Evolutionary conservation across 2,329 filamentous ascomycete genomes (phyloP).

Genomic region (Xylariaceae sp.): DNA sequence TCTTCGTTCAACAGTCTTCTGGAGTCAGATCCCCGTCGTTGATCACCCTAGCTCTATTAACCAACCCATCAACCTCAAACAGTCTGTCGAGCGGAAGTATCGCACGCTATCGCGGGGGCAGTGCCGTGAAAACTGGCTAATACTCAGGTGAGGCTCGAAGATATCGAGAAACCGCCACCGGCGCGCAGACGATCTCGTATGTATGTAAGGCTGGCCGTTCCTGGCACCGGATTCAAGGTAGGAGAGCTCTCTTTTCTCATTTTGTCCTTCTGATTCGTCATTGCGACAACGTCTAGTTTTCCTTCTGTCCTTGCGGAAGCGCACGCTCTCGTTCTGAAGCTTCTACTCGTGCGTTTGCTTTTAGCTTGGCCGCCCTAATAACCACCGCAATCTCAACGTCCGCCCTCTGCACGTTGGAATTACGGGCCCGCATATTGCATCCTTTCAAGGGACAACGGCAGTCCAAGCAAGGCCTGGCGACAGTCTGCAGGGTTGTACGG

Average conservation of each 20-base stretch:
- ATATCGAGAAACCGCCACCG: slow-evolving; percentile 7
- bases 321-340: too few species aligned
- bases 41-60: slow-evolving; percentile 42
- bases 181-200: slow-evolving; percentile 1
- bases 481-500: slow-evolving; percentile 8
- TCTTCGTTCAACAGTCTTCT: slow-evolving; percentile 17
- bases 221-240: not conserved
- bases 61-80: slow-evolving; percentile 47
- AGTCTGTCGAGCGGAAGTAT: slow-evolving; percentile 4
- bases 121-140: not conserved
- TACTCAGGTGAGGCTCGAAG: not conserved
- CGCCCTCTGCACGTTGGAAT: too few species aligned
- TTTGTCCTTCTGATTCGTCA: not conserved
- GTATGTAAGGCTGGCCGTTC: slow-evolving; percentile 2
- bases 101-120: too few species aligned
- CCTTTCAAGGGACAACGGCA: slow-evolving; percentile 3
- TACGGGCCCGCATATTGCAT: too few species aligned
- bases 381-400: too few species aligned
- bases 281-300: not conserved
- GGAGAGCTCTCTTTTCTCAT: not conserved
- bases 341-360: too few species aligned
- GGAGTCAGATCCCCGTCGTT: slow-evolving; percentile 31
- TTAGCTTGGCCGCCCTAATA: too few species aligned
- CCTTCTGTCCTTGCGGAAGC: not conserved
- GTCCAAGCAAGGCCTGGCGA: slow-evolving; percentile 6